Percentiles rank a stretch among this genome's conserved stretches.
These are phyloP conservation scores for Fusarium praegraminearum DNA, from an alignment of 2,329 filamentous ascomycete genomes.

Conservation along the genomic window DNA sequence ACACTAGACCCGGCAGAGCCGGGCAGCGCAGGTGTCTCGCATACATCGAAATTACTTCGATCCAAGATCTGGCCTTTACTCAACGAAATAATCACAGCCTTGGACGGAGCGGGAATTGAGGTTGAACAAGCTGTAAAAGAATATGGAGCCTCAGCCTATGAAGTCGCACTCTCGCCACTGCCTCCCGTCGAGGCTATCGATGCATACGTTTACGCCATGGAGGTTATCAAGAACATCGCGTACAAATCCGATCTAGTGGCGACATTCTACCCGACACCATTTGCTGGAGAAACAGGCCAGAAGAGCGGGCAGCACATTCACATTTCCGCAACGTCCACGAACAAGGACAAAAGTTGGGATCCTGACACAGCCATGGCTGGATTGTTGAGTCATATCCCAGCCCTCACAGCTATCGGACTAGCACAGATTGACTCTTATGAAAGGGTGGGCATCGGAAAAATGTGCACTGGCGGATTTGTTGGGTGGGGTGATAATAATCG, in stretches of 20 bases:
- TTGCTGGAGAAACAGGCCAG: background rate
- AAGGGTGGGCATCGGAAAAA: background rate
- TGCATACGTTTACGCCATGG: background rate
- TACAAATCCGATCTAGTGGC: background rate
- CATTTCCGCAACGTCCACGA: background rate
- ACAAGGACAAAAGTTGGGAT: background rate
- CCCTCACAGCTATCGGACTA: background rate
- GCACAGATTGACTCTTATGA: conserved; percentile 16
- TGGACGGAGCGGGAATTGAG: background rate
- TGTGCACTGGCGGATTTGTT: conserved; percentile 3
- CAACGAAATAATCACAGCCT: background rate
- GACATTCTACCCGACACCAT: conserved; percentile 18
- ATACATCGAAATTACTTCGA: background rate
- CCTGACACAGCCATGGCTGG: conserved; percentile 1
- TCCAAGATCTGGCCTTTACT: conserved; percentile 9
- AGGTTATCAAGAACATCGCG: background rate
- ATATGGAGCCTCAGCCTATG: conserved; percentile 11
- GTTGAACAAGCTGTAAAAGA: conserved; percentile 18
- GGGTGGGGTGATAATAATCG: conserved; percentile 22
- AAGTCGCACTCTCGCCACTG: conserved; percentile 7
- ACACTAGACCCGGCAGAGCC: background rate
- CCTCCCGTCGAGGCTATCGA: conserved; percentile 9
- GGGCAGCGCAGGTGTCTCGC: background rate
- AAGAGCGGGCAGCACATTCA: conserved; percentile 22
- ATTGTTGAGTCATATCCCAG: conserved; percentile 5